These are phyloP conservation scores for Rhodotorula diobovata DNA, from an alignment of 768 basidiomycete genomes.

Conservation along the genomic window DNA sequence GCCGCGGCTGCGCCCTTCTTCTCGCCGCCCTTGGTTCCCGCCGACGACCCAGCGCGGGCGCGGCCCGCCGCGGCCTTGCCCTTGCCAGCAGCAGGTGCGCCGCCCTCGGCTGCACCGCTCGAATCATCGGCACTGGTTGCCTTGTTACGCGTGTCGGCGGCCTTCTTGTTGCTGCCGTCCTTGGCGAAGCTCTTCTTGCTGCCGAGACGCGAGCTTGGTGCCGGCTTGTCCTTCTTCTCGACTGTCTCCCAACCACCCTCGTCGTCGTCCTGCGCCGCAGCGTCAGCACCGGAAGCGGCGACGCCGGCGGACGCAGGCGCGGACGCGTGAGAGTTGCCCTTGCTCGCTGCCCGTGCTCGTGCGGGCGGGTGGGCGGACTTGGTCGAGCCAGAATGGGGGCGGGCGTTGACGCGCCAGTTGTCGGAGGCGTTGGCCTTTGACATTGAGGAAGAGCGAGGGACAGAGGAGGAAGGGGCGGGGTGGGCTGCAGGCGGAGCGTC, in stretches of 20 bases:
- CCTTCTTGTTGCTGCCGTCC: constrained; percentile 6
- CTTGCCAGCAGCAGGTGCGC: background rate
- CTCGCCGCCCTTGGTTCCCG: background rate
- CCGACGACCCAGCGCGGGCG: background rate
- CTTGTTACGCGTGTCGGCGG: background rate
- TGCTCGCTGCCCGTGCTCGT: background rate
- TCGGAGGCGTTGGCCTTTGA: constrained; percentile 22
- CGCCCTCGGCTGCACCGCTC: background rate
- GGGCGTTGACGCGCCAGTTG: constrained; percentile 22
- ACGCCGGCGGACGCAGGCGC: background rate
- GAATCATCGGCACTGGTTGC: background rate
- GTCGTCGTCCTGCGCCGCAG: background rate
- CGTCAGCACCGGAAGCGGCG: too few relatives aligned
- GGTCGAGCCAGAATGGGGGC: background rate
- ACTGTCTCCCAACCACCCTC: constrained; percentile 33
- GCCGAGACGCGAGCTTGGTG: background rate
- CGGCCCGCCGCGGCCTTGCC: constrained; percentile 3
- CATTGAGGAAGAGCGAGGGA: constrained; percentile 4
- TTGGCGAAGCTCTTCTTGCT: background rate
- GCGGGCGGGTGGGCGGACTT: background rate
- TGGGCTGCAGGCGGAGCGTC: background rate
- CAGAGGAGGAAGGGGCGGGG: background rate
- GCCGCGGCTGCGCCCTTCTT: too few relatives aligned
- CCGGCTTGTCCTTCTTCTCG: constrained; percentile 26
- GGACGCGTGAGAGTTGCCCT: background rate